Conservation (phyloP, 176 grass and related monocot species). For the Neostapfia colusana region DNA sequence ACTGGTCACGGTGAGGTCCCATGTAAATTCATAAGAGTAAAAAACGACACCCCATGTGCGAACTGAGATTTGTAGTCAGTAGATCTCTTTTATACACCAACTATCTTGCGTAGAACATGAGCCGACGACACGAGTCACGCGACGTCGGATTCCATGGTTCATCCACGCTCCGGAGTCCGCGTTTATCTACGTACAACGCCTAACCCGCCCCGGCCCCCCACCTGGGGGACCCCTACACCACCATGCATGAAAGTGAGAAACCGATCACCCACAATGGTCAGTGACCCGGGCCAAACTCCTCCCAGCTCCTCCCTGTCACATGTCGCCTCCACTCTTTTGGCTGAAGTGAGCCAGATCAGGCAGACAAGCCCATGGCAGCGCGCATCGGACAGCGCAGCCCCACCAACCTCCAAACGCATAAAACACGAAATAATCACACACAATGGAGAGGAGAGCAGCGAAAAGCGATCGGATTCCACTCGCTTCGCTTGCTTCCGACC, state of each 20-base stretch:
- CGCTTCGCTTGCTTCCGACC: background rate
- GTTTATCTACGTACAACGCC: conserved; percentile 3
- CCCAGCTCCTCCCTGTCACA: background rate
- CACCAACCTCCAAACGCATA: conserved; percentile 40
- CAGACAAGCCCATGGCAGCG: conserved; percentile 4
- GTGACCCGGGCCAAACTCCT: background rate
- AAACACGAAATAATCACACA: conserved; percentile 26
- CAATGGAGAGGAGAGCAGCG: background rate
- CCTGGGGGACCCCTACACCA: conserved; percentile 21
- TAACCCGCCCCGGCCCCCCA: no score
- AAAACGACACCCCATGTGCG: conserved; percentile 21
- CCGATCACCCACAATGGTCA: background rate
- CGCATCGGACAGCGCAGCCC: conserved; percentile 40
- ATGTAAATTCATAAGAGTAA: background rate
- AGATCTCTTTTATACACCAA: background rate
- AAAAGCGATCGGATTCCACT: conserved; percentile 46
- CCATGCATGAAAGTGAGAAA: conserved; percentile 10
- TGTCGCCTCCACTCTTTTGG: background rate
- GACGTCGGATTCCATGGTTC: background rate
- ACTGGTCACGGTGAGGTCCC: background rate
- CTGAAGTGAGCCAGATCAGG: conserved; percentile 1
- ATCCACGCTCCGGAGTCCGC: background rate
- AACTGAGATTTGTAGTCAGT: conserved; percentile 34
- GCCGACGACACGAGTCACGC: background rate
- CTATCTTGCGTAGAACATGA: background rate